Evolutionary conservation across 768 basidiomycete species (phyloP), one percentile per base, ranked within the genome.

Genomic region (Hypholoma sublateritium): DNA sequence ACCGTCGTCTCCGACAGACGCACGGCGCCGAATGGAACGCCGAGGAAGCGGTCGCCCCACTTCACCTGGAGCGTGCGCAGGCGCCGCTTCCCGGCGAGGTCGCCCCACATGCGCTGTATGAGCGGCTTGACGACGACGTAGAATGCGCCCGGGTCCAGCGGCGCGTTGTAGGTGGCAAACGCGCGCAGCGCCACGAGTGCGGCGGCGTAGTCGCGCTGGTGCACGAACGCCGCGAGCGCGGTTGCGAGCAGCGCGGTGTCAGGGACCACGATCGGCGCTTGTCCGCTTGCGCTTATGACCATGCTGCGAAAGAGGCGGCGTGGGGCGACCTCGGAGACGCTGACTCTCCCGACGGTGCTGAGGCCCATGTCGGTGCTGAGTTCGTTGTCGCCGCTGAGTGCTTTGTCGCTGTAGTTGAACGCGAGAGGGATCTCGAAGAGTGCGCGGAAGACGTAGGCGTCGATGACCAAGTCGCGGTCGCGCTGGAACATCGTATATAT

Each of bases 231-330:
- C n/a, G 75, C 74, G 4, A 85, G 69, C 1, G 75, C 74, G 24
- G 73, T 61, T 59, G 76, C 76, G 36, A 84, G 63, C 1, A 79
- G 66, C 32, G 67, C 72, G 0, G 70, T 67, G 16, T 66, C 70
- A 13, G 74, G 45, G 7, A 70, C 52, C 7, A 72, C 64, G 69
- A 5, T 54, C 36, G 24, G 37, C 45, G 12, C 16, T 57, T 50
- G 2, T 34, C 46, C 56, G 68, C 73, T 12, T 59, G 53, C 81
- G 65, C 70, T n/a, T 2, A 22, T 41, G 9, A 4, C 32, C 56
- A 85, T 75, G 17, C 83, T 78, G 11, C 68, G 71, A 58, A 75
- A 82, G 43, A 85, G 70, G 6, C 61, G 61, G 13, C 82, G 77
- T 3, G 78, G 28, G 1, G 28, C 28, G 28, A 32, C 9, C 6